phyloP scores from a whole-genome alignment of 371 early-diverging fungal species.

The Circinella minor region DNA sequence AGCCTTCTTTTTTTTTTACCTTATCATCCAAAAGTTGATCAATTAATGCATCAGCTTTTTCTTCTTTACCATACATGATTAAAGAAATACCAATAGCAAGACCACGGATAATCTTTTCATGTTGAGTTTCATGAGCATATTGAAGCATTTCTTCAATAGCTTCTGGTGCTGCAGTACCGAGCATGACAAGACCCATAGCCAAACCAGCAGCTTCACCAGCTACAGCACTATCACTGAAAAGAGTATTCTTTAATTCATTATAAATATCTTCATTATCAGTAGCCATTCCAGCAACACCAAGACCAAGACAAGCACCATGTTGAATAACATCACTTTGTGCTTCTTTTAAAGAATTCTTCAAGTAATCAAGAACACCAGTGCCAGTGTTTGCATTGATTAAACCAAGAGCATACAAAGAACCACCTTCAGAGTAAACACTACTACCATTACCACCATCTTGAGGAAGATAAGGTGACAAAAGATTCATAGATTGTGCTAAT shows the following conservation, averaged over 20 bases:
- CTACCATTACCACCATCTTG: conserved; percentile 81
- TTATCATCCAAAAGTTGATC: conserved; percentile 86
- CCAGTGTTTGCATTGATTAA: conserved; percentile 96
- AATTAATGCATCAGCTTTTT: conserved; percentile 89
- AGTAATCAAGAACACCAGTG: conserved; percentile 79
- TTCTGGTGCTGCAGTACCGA: conserved; percentile 86
- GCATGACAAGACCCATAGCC: conserved; percentile 97
- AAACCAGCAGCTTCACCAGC: conserved; percentile 98
- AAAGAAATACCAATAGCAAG: conserved; percentile 92
- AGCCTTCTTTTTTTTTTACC: conserved; percentile 21
- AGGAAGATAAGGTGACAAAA: conserved; percentile 94
- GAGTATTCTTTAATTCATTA: conserved; percentile 84
- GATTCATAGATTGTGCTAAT: conserved; percentile 79
- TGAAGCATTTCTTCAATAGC: conserved; percentile 94
- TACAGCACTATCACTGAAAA: conserved; percentile 94
- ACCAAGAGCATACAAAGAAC: conserved; percentile 97
- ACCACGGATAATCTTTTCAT: conserved; percentile 98
- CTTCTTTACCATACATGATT: conserved; percentile 95
- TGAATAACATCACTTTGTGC: conserved; percentile 92
- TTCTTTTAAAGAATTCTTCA: conserved; percentile 81
- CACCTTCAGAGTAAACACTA: conserved; percentile 95
- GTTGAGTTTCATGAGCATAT: conserved; percentile 96
- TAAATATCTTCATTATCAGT: conserved; percentile 87
- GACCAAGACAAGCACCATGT: conserved; percentile 97
- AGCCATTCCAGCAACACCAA: conserved; percentile 98